Conservation (phyloP, 305 asterid species). For the Salvia sclarea region DNA sequence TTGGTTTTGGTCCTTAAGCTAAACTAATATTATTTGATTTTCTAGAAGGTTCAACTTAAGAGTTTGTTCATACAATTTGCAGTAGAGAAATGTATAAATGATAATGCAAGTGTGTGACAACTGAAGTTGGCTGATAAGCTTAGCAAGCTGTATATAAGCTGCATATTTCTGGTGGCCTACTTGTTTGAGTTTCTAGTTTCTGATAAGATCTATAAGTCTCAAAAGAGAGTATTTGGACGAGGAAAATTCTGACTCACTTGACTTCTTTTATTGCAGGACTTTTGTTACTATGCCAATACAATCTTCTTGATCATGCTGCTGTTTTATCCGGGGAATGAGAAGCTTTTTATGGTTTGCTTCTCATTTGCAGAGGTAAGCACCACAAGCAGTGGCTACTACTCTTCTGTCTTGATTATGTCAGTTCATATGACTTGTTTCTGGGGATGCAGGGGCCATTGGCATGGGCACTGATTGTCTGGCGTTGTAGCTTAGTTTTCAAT, state of each 20-base stretch:
- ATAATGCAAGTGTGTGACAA: neutral
- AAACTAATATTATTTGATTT: neutral
- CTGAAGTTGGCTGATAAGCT: neutral
- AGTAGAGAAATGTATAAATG: neutral
- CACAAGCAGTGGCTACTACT: neutral
- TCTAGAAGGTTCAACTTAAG: neutral
- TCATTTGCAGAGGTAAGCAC: conserved; percentile 90
- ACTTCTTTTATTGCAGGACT: conserved; percentile 60
- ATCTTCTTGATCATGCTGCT: conserved; percentile 79
- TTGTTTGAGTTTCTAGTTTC: neutral
- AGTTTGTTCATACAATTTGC: neutral
- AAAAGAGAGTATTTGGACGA: no score
- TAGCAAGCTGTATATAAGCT: conserved; percentile 9
- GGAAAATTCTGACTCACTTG: conserved; percentile 28
- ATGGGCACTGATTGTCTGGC: conserved; percentile 97
- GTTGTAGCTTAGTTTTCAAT: conserved; percentile 94
- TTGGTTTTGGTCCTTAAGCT: conserved; percentile 14
- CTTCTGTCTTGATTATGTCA: conserved; percentile 17
- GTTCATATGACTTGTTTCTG: conserved; percentile 26
- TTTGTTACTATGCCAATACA: conserved; percentile 96
- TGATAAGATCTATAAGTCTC: neutral
- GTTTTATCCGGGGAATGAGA: conserved; percentile 79
- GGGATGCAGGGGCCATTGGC: conserved; percentile 90
- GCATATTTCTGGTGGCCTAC: conserved; percentile 9
- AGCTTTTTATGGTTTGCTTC: conserved; percentile 96